Evolutionary conservation across 2,329 filamentous ascomycete genomes (phyloP), one percentile per base, ranked within the genome.

Genomic region (Aspergillus felis): DNA sequence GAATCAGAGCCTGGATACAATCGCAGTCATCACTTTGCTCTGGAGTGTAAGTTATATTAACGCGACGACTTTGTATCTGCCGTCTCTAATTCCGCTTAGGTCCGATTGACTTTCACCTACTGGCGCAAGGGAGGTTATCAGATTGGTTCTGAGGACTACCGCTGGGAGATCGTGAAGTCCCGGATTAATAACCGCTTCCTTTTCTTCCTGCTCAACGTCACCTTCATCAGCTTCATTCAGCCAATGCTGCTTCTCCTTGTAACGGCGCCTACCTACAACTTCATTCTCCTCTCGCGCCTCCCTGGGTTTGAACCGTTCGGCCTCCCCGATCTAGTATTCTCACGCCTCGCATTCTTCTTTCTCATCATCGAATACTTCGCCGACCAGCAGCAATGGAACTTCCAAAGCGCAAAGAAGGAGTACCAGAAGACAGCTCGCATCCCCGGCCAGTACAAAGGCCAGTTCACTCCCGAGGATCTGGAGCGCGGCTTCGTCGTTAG

Each of bases 331-430:
- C 72, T 79, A 35, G 63, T 83, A 47, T 84, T 87, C 70, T 79
- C 83, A 3, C 78, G 82, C 57, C 66, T 76, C 47, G 76, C 87
- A 48, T 76, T 87, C 61, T 78, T 76, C 56, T 76, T 87, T 38
- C 77, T 89, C 22, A 72, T 87, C n/a, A 68, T 88, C 53, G 84
- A 96, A 68, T 91, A 84, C 75, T 84, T 96, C 68, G 90, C 91
- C 68, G 94, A 99, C 72, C 87, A 92, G 61, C 91, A 97, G 72
- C 92, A 97, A 76, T 99, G 92, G 92, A 81, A 85, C 61, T 99
- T 87, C 77, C 92, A 99, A 72, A 77, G 78, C 17, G 92, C 92
- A 51, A 97, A 97, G 77, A 78, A 83, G 49, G 73, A 84, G 47
- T 97, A 96, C 74, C 84, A 85, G 60, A 81, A 85, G 60, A 88